Percentiles rank a stretch among this genome's conserved stretches.
Conservation (phyloP, 768 basidiomycete genomes). For the Lactarius evosmus region DNA sequence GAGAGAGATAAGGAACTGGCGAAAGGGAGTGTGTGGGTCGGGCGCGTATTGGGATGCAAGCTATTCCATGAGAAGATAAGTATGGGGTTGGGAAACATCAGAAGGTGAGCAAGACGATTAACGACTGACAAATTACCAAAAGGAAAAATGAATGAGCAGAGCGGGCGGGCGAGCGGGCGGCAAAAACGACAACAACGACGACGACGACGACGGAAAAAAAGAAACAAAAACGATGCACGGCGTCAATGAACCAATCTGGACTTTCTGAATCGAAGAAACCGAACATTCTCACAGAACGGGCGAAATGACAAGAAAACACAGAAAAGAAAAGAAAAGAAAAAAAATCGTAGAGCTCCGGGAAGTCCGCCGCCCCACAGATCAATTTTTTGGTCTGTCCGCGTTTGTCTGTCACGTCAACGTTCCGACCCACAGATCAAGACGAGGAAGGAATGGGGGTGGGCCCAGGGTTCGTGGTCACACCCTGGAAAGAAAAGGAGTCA, state of each 20-base stretch:
- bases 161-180: too few species aligned
- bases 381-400: neutral
- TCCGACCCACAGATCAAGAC: neutral
- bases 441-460: conserved; percentile 1
- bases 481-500: too few species aligned
- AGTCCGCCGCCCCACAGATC: neutral
- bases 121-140: neutral
- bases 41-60: neutral
- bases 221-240: neutral
- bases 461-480: conserved; percentile 7
- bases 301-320: neutral
- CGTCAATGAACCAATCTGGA: neutral
- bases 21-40: too few species aligned
- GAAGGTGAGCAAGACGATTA: neutral
- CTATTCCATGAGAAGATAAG: neutral
- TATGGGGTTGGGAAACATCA: neutral
- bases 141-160: neutral
- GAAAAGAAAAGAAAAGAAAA: too few species aligned
- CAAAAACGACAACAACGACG: too few species aligned
- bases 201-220: too few species aligned
- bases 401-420: neutral
- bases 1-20: neutral
- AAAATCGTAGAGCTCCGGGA: neutral
- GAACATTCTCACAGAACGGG: too few species aligned
- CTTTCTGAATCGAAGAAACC: neutral